Conservation (phyloP, 1,284 basidiomycete genomes). For the Acaromyces ingoldii region DNA sequence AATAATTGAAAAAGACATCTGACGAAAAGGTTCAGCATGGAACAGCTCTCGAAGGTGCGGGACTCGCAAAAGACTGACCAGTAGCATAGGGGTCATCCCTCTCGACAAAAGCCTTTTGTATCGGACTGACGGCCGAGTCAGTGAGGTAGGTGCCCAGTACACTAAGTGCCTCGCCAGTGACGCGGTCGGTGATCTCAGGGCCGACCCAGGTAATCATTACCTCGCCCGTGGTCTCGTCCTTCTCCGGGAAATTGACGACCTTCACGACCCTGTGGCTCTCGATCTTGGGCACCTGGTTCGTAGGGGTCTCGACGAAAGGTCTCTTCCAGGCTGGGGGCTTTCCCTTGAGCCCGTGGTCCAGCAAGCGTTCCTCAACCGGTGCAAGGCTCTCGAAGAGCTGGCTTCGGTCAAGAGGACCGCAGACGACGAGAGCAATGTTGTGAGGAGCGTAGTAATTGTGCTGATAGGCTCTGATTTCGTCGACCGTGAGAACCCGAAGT, state of each 20-base stretch:
- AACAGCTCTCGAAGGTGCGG: too few relatives aligned
- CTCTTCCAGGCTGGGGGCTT: slow-evolving; percentile 75
- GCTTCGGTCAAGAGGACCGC: slow-evolving; percentile 65
- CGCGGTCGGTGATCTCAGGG: slow-evolving; percentile 66
- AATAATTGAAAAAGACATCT: slow-evolving; percentile 77
- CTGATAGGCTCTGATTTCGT: slow-evolving; percentile 86
- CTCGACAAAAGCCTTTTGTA: slow-evolving; percentile 91
- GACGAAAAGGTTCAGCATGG: too few relatives aligned
- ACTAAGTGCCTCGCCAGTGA: slow-evolving; percentile 77
- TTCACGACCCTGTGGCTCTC: slow-evolving; percentile 54
- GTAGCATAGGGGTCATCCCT: slow-evolving; percentile 78
- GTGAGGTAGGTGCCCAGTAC: slow-evolving; percentile 78
- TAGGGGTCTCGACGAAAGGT: slow-evolving; percentile 85
- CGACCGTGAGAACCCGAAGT: slow-evolving; percentile 74
- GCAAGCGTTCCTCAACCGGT: slow-evolving; percentile 36
- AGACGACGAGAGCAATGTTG: slow-evolving; percentile 78
- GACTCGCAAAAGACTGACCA: too few relatives aligned
- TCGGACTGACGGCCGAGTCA: slow-evolving; percentile 72
- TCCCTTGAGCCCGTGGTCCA: slow-evolving; percentile 63
- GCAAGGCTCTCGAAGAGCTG: slow-evolving; percentile 62
- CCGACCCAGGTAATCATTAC: slow-evolving; percentile 75
- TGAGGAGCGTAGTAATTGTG: slow-evolving; percentile 87
- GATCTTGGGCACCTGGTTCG: slow-evolving; percentile 60
- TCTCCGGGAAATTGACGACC: slow-evolving; percentile 89
- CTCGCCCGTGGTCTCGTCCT: slow-evolving; percentile 91